Evolutionary conservation across 2,329 filamentous ascomycete genomes (phyloP).

Genomic region (Ceratocystis variospora): DNA sequence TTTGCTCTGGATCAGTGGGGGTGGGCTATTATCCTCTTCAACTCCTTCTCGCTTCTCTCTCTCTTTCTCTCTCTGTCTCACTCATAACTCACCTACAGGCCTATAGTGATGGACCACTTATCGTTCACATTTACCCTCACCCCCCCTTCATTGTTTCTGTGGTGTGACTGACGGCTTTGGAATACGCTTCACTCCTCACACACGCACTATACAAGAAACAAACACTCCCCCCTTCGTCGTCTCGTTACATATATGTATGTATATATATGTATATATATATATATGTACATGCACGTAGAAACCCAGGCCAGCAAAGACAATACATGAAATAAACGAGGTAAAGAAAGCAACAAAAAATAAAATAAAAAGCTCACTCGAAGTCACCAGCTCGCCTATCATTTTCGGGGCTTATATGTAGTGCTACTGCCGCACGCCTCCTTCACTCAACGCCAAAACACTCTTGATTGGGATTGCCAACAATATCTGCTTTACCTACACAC

Average conservation of each 20-base stretch:
- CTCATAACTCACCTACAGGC: background rate
- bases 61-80: background rate
- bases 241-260: background rate
- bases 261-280: background rate
- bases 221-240: background rate
- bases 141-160: slow-evolving; percentile 3
- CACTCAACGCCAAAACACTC: background rate
- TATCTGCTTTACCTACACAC: background rate
- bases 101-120: background rate
- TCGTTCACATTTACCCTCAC: slow-evolving; percentile 3
- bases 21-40: background rate
- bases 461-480: background rate
- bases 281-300: background rate
- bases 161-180: slow-evolving; percentile 2
- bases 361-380: background rate
- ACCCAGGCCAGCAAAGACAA: background rate
- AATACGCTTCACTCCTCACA: background rate
- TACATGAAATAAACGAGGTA: background rate
- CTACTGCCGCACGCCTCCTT: background rate
- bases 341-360: background rate
- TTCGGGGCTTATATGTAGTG: background rate
- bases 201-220: background rate
- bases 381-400: background rate
- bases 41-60: slow-evolving; percentile 6
- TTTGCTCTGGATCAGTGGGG: background rate